These are phyloP conservation scores for Cryptosporidium viatorum DNA, from an alignment of 169 alveolate genomes.

Conservation along the genomic window DNA sequence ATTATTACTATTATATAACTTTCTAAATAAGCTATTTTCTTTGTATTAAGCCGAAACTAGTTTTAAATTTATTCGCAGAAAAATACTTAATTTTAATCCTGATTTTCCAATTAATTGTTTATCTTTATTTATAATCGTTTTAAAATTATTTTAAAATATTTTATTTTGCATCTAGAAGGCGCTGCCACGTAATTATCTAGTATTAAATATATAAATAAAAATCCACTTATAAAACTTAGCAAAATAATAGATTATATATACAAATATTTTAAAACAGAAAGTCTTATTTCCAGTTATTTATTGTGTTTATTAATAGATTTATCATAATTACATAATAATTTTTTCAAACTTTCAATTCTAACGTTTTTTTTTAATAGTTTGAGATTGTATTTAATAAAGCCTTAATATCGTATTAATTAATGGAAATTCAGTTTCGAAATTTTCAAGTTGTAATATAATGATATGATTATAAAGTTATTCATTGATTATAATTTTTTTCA, in stretches of 20 bases:
- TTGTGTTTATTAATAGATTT: background rate
- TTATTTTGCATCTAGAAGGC: slow-evolving; percentile 13
- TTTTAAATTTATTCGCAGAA: background rate
- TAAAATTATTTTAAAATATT: background rate
- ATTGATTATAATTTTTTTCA: background rate
- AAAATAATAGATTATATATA: background rate
- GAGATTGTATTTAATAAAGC: background rate
- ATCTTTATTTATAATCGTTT: background rate
- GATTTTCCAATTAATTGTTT: background rate
- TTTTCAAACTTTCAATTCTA: background rate
- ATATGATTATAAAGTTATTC: background rate
- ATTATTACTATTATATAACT: no score
- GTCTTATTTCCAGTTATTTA: no score
- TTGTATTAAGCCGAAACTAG: no score
- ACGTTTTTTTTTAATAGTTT: background rate
- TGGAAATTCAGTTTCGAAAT: background rate
- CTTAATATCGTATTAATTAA: background rate
- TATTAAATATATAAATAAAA: background rate
- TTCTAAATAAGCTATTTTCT: no score
- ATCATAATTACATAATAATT: no score
- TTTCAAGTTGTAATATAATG: background rate
- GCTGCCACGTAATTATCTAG: slow-evolving; percentile 18
- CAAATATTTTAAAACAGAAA: background rate
- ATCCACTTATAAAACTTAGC: background rate
- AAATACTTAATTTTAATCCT: background rate